These are phyloP conservation scores for Monosporascus sp. DNA, from an alignment of 2,329 filamentous ascomycete species.

Conservation along the genomic window DNA sequence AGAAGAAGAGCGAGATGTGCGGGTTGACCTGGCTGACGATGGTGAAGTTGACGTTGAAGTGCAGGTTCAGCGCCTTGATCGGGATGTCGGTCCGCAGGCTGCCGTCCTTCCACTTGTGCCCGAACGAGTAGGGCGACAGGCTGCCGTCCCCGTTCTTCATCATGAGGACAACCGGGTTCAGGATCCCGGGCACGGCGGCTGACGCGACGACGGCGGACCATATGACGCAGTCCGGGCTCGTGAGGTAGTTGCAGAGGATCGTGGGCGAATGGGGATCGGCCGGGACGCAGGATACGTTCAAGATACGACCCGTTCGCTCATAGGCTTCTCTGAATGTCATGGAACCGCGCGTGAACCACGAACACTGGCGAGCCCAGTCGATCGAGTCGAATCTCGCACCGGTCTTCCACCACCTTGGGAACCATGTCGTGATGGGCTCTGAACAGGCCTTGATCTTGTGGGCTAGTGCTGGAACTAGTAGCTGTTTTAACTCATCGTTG, in stretches of 20 bases:
- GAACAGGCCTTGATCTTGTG: constrained; percentile 78
- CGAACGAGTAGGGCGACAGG: constrained; percentile 87
- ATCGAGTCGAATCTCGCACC: constrained; percentile 91
- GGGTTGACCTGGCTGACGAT: constrained; percentile 89
- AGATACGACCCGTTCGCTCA: constrained; percentile 83
- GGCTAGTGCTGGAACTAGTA: constrained; percentile 84
- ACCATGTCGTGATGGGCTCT: constrained; percentile 71
- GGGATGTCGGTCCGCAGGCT: constrained; percentile 92
- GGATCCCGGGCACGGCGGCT: constrained; percentile 89
- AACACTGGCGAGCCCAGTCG: constrained; percentile 79
- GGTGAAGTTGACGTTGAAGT: constrained; percentile 98
- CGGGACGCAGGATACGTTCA: constrained; percentile 94
- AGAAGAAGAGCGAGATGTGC: constrained; percentile 98
- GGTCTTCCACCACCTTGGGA: constrained; percentile 81
- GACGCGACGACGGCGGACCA: constrained; percentile 96
- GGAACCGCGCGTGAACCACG: constrained; percentile 87
- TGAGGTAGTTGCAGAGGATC: constrained; percentile 92
- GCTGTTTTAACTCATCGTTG: constrained; percentile 78
- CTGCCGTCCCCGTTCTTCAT: constrained; percentile 77
- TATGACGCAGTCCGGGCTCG: constrained; percentile 92
- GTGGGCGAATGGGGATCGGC: constrained; percentile 90
- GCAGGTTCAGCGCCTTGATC: constrained; percentile 85
- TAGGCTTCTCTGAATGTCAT: constrained; percentile 95
- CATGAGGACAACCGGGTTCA: constrained; percentile 90
- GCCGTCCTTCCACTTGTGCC: constrained; percentile 99